Evolutionary conservation across 1,139 yeast species (phyloP), one percentile per base, ranked within the genome.

Genomic region (Nakaseomyces bracarensis): DNA sequence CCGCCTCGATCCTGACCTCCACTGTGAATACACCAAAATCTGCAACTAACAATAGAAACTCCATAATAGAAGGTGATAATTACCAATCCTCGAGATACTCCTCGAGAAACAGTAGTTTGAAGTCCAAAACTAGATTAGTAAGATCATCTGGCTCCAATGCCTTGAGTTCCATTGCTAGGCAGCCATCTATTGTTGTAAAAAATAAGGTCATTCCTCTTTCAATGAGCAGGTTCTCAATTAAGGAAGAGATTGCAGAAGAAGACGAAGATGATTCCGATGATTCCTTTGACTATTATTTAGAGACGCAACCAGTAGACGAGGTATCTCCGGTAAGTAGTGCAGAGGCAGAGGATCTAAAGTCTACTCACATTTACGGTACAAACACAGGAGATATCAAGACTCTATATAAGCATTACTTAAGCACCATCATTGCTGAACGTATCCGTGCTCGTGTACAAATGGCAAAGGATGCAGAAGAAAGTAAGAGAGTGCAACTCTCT

Each of bases 141-240:
- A 52, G 62, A 43, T 58, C 64, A n/a, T 37, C 40, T 13, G 60
- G 54, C 3, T 49, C 55, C 4, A 40, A 39, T 20, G 50, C 60
- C 4, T 44, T 60, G 35, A 57, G 47, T 38, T 48, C 58, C 7
- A 43, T 59, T 5, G 53, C 55, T 8, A 53, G 64, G 44, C 61
- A 60, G 43, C 64, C 61, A 10, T 59, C 64, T 1, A 58, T 59
- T 19, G 63, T 58, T 13, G 63, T 60, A 13, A 57, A 55, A 34
- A 59, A 59, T 39, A 58, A 55, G 45, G 63, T 58, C 4, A 55
- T 60, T 13, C 63, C 63, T 21, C 43, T 60, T 9, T 48, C 61
- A 3, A 53, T 50, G 51, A 48, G 50, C 36, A 54, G 49, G 23
- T 55, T 49, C 37, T 47, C 62, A 11, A 54, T 54, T 15, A 44